phyloP scores from a whole-genome alignment of 2,329 filamentous ascomycete genomes.

The Venturia nashicola region DNA sequence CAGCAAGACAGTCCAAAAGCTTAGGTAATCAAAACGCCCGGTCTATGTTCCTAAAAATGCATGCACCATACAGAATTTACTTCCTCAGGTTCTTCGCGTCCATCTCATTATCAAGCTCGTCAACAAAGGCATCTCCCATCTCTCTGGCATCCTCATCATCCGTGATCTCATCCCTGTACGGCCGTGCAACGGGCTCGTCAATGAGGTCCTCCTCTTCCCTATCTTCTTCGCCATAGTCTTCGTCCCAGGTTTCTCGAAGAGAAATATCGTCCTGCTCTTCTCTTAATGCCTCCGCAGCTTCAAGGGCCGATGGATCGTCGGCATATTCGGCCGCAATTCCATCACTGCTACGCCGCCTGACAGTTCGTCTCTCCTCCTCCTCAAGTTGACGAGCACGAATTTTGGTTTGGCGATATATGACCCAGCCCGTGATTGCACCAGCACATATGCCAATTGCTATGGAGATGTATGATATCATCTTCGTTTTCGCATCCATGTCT shows the following conservation, averaged over 20 bases:
- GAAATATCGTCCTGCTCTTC: conserved; percentile 41
- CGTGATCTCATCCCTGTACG: not conserved
- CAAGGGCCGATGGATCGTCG: conserved; percentile 30
- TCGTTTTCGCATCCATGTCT: conserved; percentile 68
- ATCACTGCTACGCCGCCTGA: conserved; percentile 17
- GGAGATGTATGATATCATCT: conserved; percentile 70
- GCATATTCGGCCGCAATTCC: conserved; percentile 13
- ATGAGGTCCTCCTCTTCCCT: conserved; percentile 13
- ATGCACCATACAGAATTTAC: not conserved
- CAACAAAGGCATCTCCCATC: conserved; percentile 2
- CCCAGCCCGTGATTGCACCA: conserved; percentile 63
- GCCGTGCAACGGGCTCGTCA: conserved; percentile 7
- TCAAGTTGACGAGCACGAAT: conserved; percentile 37
- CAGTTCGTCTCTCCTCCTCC: conserved; percentile 24
- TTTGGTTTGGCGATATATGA: conserved; percentile 63
- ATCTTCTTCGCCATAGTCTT: conserved; percentile 32
- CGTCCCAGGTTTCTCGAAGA: conserved; percentile 39
- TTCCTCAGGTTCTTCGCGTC: not conserved
- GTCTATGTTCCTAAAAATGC: not conserved
- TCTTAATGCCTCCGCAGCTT: conserved; percentile 25
- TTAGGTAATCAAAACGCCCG: not conserved
- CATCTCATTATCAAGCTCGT: not conserved
- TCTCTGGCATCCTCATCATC: conserved; percentile 8
- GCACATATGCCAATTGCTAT: conserved; percentile 61
- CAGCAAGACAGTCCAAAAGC: not conserved